A percentile compares a stretch with the other conserved stretches of the same genome.
phyloP scores from a whole-genome alignment of 306 rosid species.

The Vigna mungo region DNA sequence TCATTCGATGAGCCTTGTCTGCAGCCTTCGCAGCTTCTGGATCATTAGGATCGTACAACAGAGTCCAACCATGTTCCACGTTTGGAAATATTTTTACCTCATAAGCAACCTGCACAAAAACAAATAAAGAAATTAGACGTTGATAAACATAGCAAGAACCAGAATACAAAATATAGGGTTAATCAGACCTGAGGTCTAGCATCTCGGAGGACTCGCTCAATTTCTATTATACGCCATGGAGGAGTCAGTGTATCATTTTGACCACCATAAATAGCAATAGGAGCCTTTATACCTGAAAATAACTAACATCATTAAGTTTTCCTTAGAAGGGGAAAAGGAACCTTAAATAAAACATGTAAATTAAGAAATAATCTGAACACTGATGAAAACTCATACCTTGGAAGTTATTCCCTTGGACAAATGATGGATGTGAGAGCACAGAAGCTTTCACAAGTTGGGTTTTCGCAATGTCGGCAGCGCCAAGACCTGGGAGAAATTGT shows the following conservation, averaged over 20 bases:
- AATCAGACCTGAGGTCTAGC: constrained; percentile 57
- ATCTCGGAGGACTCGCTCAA: constrained; percentile 50
- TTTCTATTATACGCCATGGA: constrained; percentile 55
- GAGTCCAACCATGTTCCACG: constrained; percentile 63
- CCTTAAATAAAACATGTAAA: not conserved
- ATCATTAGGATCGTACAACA: constrained; percentile 53
- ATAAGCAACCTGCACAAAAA: constrained; percentile 44
- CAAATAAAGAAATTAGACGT: too few species aligned
- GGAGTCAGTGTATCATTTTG: constrained; percentile 58
- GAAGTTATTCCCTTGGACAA: constrained; percentile 58
- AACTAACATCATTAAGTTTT: not conserved
- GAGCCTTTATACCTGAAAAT: constrained; percentile 63
- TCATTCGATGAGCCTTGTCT: constrained; percentile 59
- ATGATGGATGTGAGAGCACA: constrained; percentile 68
- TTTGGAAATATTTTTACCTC: constrained; percentile 59
- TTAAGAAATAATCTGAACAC: constrained; percentile 16
- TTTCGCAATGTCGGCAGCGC: constrained; percentile 57
- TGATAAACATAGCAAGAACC: not conserved
- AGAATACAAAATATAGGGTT: not conserved
- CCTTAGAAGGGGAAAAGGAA: too few species aligned
- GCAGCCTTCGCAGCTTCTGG: constrained; percentile 60
- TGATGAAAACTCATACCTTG: constrained; percentile 51
- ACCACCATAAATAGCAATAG: constrained; percentile 65
- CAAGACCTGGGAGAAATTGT: constrained; percentile 52
- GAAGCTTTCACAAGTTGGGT: constrained; percentile 50